Conservation (phyloP, 78 protist genomes). For the Ministeria vibrans region DNA sequence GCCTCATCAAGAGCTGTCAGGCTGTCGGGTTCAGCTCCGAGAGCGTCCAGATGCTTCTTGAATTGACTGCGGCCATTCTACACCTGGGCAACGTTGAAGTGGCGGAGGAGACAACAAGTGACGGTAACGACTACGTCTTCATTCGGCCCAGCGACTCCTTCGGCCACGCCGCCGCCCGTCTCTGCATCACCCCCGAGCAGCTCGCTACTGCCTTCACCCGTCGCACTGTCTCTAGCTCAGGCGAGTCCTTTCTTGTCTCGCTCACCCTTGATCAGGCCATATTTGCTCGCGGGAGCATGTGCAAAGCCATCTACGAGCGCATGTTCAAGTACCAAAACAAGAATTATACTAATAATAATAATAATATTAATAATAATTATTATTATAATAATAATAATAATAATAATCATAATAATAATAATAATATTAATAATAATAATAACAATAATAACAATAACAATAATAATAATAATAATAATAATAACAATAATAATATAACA, state of each 20-base stretch:
- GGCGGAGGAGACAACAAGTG: neutral
- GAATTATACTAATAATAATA: no score
- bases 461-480: no score
- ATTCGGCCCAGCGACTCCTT: neutral
- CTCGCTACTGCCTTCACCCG: neutral
- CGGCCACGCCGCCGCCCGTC: neutral
- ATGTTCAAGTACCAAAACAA: slow-evolving; percentile 72
- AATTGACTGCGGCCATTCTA: slow-evolving; percentile 45
- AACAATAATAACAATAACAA: no score
- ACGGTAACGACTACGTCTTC: neutral
- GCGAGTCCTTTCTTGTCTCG: neutral
- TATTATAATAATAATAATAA: no score
- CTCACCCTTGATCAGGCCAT: slow-evolving; percentile 26
- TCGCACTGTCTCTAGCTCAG: slow-evolving; percentile 1
- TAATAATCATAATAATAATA: no score
- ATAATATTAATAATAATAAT: no score
- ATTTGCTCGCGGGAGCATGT: slow-evolving; percentile 60
- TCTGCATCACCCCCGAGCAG: neutral
- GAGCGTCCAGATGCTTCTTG: neutral
- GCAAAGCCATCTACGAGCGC: slow-evolving; percentile 59
- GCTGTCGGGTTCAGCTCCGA: neutral
- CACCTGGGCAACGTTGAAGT: slow-evolving; percentile 62
- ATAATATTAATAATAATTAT: no score
- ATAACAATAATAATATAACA: no score
- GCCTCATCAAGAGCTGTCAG: no score